These are phyloP conservation scores for Globisporangium abappressorium DNA, from an alignment of 352 stramenopile genomes.

Conservation along the genomic window DNA sequence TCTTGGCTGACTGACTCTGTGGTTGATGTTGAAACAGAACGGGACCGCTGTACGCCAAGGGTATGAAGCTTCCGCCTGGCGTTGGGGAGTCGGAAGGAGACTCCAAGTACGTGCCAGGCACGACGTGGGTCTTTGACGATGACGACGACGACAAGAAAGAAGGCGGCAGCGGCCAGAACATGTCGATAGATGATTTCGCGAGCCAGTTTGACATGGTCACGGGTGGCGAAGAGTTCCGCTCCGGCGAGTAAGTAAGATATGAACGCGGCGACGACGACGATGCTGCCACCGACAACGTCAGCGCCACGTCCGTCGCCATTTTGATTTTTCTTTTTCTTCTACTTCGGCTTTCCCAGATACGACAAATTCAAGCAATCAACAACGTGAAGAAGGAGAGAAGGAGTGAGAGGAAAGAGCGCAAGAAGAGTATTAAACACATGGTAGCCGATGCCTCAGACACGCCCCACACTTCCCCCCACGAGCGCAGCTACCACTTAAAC, in stretches of 20 bases:
- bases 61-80: slow-evolving; percentile 64
- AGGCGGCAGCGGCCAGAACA: slow-evolving; percentile 17
- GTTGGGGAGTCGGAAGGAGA: slow-evolving; percentile 49
- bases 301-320: not conserved
- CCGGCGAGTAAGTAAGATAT: slow-evolving; percentile 42
- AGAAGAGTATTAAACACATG: slow-evolving; percentile 8
- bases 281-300: not conserved
- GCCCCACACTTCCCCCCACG: not conserved
- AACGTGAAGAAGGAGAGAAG: not conserved
- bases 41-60: slow-evolving; percentile 81
- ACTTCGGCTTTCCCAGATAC: not conserved
- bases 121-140: slow-evolving; percentile 89
- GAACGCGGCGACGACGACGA: not conserved
- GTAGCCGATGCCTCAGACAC: not conserved
- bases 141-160: slow-evolving; percentile 67
- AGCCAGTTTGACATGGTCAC: slow-evolving; percentile 87
- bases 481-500: not conserved
- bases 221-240: slow-evolving; percentile 82
- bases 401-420: not conserved
- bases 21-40: slow-evolving; percentile 31
- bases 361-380: not conserved
- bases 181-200: slow-evolving; percentile 87
- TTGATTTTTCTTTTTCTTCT: not conserved
- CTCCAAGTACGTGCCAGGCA: slow-evolving; percentile 85
- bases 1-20: not conserved